phyloP scores from a whole-genome alignment of 345 rosid species.

The Brassica nigra region DNA sequence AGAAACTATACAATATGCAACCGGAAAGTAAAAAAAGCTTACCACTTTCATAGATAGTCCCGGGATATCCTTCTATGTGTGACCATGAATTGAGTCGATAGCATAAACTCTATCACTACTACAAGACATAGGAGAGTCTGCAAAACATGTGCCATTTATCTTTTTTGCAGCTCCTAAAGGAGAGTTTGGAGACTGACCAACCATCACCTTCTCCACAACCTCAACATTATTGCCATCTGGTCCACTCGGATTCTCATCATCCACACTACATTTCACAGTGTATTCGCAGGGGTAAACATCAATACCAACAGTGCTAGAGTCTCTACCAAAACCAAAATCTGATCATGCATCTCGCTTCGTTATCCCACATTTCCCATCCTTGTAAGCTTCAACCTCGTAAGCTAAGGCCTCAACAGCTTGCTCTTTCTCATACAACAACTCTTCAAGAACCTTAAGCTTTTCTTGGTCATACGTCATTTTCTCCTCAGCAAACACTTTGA shows the following conservation, averaged over 20 bases:
- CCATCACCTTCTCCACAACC: too few species aligned
- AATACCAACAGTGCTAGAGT: too few species aligned
- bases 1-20: too few species aligned
- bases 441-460: conserved; percentile 59
- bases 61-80: background rate
- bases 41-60: too few species aligned
- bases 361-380: conserved; percentile 6
- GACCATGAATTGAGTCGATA: conserved; percentile 59
- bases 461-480: conserved; percentile 79
- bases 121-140: conserved; percentile 57
- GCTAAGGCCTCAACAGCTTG: conserved; percentile 65
- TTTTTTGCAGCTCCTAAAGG: conserved; percentile 52
- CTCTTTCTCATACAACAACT: conserved; percentile 75
- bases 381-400: conserved; percentile 80
- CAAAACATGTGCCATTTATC: conserved; percentile 36
- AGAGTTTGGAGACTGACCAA: conserved; percentile 63
- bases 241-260: too few species aligned
- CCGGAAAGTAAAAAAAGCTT: too few species aligned
- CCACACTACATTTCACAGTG: too few species aligned
- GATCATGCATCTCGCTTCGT: too few species aligned
- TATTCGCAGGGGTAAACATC: too few species aligned
- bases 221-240: too few species aligned
- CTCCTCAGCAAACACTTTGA: conserved; percentile 73
- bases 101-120: conserved; percentile 72
- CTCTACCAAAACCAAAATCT: too few species aligned